Conservation (phyloP, 2,329 filamentous ascomycete genomes). For the Coniochaeta pulveracea region DNA sequence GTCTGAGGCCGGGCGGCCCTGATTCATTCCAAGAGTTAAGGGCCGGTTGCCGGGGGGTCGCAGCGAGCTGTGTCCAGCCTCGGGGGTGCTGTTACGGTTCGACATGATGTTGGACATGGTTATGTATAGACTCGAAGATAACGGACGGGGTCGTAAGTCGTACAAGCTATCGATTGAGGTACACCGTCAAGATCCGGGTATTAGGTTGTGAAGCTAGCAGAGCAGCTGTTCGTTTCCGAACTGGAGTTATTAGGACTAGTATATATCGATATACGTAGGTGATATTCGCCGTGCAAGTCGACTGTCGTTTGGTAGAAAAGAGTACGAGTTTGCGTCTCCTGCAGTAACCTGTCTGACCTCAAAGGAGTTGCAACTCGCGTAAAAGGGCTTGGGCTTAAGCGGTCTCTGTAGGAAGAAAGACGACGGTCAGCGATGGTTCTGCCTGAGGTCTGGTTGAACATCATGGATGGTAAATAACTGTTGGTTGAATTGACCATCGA, state of each 20-base stretch:
- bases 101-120: constrained; percentile 61
- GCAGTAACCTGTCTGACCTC: constrained; percentile 21
- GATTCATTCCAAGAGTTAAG: constrained; percentile 56
- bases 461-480: no score
- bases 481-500: no score
- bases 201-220: neutral
- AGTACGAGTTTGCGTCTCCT: constrained; percentile 16
- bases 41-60: constrained; percentile 72
- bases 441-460: no score
- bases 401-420: constrained; percentile 8
- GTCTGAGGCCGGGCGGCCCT: constrained; percentile 82
- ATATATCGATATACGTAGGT: no score
- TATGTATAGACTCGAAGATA: no score
- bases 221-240: constrained; percentile 6
- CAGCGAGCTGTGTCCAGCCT: constrained; percentile 73
- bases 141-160: no score
- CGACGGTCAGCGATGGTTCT: no score
- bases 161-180: no score
- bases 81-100: constrained; percentile 95
- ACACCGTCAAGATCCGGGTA: constrained; percentile 2
- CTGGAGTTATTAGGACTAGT: no score
- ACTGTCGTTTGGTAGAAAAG: constrained; percentile 11
- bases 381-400: constrained; percentile 11
- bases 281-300: no score
- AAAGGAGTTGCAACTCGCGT: constrained; percentile 18